These are phyloP conservation scores for Linum lewisii DNA, from an alignment of 345 rosid genomes.

Conservation along the genomic window DNA sequence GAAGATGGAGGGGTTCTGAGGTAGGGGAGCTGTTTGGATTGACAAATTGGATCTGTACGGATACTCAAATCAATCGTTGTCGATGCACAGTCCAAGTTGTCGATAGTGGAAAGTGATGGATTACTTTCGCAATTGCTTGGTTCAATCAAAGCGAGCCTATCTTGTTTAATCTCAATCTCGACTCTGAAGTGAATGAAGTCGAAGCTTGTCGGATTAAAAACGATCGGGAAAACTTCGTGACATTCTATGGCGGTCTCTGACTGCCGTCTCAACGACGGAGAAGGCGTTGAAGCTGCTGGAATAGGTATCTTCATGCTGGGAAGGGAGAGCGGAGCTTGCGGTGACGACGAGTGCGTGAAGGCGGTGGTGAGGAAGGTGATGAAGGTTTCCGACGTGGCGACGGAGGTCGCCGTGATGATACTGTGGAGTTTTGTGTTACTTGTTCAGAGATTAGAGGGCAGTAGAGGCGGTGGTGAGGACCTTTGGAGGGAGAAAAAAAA, in stretches of 20 bases:
- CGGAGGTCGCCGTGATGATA: constrained; percentile 77
- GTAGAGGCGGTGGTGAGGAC: constrained; percentile 49
- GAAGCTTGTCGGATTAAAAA: constrained; percentile 29
- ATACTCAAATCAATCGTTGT: constrained; percentile 43
- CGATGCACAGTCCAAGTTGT: constrained; percentile 40
- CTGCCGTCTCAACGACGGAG: constrained; percentile 35
- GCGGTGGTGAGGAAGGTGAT: constrained; percentile 56
- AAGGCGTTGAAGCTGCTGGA: constrained; percentile 65
- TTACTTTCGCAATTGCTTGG: constrained; percentile 34
- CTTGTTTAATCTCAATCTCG: constrained; percentile 45
- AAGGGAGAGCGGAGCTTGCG: constrained; percentile 55
- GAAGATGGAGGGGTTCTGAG: constrained; percentile 33
- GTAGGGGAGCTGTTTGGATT: constrained; percentile 31
- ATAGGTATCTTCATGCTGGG: constrained; percentile 42
- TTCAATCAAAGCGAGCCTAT: constrained; percentile 45
- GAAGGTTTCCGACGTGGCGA: constrained; percentile 61
- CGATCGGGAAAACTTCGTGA: constrained; percentile 32
- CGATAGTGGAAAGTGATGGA: constrained; percentile 48
- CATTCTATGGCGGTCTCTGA: constrained; percentile 25
- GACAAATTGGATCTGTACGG: constrained; percentile 44
- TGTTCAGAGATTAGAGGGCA: constrained; percentile 52
- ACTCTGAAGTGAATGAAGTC: constrained; percentile 39
- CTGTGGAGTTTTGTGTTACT: constrained; percentile 68
- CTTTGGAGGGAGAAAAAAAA: too few species aligned
- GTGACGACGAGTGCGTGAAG: constrained; percentile 36